Evolutionary conservation across 139 green algal genomes (phyloP).

Genomic region (Micromonas commoda): DNA sequence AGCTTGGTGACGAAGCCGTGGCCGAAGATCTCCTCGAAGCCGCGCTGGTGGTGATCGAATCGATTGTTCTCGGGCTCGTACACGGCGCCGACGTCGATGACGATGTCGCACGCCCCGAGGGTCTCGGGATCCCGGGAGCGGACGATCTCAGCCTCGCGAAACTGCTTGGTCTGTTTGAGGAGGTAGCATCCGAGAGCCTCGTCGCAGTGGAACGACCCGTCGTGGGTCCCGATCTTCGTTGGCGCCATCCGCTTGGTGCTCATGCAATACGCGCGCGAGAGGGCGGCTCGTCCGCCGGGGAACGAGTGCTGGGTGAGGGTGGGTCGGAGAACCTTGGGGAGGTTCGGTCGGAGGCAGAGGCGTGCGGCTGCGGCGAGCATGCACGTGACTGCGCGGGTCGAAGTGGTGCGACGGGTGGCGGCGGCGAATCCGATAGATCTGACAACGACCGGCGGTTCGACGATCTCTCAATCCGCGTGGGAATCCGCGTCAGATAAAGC

Average conservation of each 20-base stretch:
- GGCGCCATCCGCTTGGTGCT: not conserved
- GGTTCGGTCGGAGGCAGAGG: too few relatives aligned
- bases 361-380: too few relatives aligned
- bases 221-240: constrained; percentile 51
- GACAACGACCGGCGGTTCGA: too few relatives aligned
- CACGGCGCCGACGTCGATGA: constrained; percentile 87
- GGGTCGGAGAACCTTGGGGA: not conserved
- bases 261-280: not conserved
- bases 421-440: too few relatives aligned
- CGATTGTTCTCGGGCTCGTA: constrained; percentile 64
- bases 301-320: not conserved
- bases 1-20: constrained; percentile 51
- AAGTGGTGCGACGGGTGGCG: too few relatives aligned
- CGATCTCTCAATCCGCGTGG: too few relatives aligned
- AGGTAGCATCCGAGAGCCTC: constrained; percentile 91
- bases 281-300: not conserved
- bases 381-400: too few relatives aligned
- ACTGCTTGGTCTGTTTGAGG: constrained; percentile 51
- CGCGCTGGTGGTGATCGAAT: constrained; percentile 92
- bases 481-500: too few relatives aligned
- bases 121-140: constrained; percentile 41
- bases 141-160: constrained; percentile 47
- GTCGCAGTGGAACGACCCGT: constrained; percentile 94
- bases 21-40: constrained; percentile 70
- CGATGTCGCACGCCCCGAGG: constrained; percentile 64